phyloP scores from a whole-genome alignment of 116 monocot species.

The Zostera marina region DNA sequence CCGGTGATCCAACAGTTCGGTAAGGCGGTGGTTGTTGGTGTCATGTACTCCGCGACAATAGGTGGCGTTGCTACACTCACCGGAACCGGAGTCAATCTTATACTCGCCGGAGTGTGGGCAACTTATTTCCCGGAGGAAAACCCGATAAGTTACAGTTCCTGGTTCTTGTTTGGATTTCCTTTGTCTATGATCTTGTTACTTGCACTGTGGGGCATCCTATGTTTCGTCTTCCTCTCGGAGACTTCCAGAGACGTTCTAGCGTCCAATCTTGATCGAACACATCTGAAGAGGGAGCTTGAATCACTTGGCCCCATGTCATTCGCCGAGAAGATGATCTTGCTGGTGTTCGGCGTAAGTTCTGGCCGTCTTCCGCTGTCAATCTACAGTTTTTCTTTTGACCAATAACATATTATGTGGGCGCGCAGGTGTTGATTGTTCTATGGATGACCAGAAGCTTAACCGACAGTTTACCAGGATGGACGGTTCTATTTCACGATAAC shows the following conservation, averaged over 20 bases:
- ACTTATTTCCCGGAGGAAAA: conserved; percentile 54
- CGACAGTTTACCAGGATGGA: conserved; percentile 80
- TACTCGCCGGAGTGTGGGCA: conserved; percentile 72
- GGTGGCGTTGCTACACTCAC: conserved; percentile 82
- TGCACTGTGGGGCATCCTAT: conserved; percentile 53
- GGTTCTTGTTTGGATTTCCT: conserved; percentile 81
- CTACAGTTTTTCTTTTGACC: not conserved
- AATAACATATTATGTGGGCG: not conserved
- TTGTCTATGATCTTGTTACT: conserved; percentile 60
- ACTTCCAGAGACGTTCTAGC: conserved; percentile 35
- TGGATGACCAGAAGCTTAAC: conserved; percentile 94
- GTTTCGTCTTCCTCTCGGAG: conserved; percentile 46
- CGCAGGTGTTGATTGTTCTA: conserved; percentile 51
- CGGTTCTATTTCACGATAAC: conserved; percentile 42
- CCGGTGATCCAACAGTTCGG: conserved; percentile 34
- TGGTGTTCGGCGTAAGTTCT: conserved; percentile 61
- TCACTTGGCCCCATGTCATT: conserved; percentile 81
- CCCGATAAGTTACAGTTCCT: conserved; percentile 65
- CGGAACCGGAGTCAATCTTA: conserved; percentile 78
- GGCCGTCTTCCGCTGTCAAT: not conserved
- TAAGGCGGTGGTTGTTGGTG: conserved; percentile 78
- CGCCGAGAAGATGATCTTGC: conserved; percentile 85
- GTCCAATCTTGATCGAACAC: conserved; percentile 43
- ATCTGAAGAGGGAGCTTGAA: conserved; percentile 60
- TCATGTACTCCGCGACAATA: conserved; percentile 59